These are phyloP conservation scores for Hemileccinum rubropunctum DNA, from an alignment of 768 basidiomycete genomes.

Conservation along the genomic window DNA sequence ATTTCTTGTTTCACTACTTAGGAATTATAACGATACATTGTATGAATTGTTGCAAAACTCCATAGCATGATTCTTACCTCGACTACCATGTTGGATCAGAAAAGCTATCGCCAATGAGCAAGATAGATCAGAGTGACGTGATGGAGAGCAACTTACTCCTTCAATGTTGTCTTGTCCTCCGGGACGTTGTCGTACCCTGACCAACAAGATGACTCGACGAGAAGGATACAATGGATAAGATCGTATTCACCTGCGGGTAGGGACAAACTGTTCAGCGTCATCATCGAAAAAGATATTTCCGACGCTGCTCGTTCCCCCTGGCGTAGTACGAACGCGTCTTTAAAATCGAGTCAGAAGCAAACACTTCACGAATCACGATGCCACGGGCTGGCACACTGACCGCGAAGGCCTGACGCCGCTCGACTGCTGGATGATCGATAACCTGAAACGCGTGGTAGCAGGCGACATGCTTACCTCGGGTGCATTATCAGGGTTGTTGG, in stretches of 20 bases:
- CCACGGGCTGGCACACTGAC: constrained; percentile 28
- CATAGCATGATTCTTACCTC: background rate
- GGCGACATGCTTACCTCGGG: background rate
- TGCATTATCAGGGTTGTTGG: background rate
- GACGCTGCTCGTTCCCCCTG: constrained; percentile 30
- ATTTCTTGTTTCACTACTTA: background rate
- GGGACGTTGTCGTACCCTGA: constrained; percentile 64
- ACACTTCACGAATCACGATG: background rate
- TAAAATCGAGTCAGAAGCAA: constrained; percentile 9
- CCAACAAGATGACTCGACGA: background rate
- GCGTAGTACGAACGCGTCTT: constrained; percentile 34
- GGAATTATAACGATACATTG: background rate
- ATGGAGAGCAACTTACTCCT: constrained; percentile 27
- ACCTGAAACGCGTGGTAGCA: background rate
- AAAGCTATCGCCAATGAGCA: constrained; percentile 25
- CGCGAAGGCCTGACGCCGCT: constrained; percentile 45
- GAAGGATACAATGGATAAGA: background rate
- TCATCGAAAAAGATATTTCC: constrained; percentile 46
- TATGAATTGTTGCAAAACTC: background rate
- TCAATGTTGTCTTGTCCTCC: constrained; percentile 64
- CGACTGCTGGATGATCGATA: constrained; percentile 1
- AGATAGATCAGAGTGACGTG: background rate
- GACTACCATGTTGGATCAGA: constrained; percentile 9
- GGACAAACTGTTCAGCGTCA: constrained; percentile 51
- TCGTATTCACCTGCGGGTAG: constrained; percentile 57